These are phyloP conservation scores for Starmerella etchellsii DNA, from an alignment of 805 yeast species.

Conservation along the genomic window DNA sequence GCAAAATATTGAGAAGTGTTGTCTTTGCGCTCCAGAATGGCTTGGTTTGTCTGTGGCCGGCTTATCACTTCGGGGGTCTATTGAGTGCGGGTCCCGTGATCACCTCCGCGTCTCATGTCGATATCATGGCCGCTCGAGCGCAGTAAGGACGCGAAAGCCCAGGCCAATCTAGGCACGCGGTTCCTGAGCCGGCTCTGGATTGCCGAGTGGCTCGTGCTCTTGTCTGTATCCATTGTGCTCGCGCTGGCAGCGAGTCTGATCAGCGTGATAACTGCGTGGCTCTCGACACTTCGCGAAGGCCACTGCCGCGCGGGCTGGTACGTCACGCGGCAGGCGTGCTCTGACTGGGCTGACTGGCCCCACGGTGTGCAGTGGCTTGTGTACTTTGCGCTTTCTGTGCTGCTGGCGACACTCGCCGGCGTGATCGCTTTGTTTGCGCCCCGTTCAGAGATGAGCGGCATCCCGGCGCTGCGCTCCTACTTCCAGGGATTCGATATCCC, in stretches of 20 bases:
- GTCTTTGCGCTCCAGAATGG: too few species aligned
- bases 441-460: conserved; percentile 45
- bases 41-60: too few species aligned
- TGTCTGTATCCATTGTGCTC: conserved; percentile 55
- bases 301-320: conserved; percentile 51
- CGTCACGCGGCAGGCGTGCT: conserved; percentile 55
- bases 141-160: conserved; percentile 10
- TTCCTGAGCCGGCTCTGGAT: conserved; percentile 3
- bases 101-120: conserved; percentile 7
- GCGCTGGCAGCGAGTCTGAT: conserved; percentile 71
- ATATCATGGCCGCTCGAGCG: conserved; percentile 19
- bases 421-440: conserved; percentile 27
- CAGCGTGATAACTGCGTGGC: conserved; percentile 69
- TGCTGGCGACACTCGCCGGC: conserved; percentile 33
- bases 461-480: conserved; percentile 58
- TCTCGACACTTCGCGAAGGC: conserved; percentile 63
- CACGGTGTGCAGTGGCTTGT: conserved; percentile 27
- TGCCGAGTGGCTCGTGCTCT: conserved; percentile 49
- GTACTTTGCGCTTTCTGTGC: conserved; percentile 29
- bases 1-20: too few species aligned
- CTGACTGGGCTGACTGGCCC: conserved; percentile 28
- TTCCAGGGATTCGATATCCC: conserved; percentile 50
- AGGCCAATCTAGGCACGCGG: conserved; percentile 1
- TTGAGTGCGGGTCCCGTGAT: too few species aligned
- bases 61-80: too few species aligned